Conservation (phyloP, 805 yeast genomes). For the Candida vartiovaarae region DNA sequence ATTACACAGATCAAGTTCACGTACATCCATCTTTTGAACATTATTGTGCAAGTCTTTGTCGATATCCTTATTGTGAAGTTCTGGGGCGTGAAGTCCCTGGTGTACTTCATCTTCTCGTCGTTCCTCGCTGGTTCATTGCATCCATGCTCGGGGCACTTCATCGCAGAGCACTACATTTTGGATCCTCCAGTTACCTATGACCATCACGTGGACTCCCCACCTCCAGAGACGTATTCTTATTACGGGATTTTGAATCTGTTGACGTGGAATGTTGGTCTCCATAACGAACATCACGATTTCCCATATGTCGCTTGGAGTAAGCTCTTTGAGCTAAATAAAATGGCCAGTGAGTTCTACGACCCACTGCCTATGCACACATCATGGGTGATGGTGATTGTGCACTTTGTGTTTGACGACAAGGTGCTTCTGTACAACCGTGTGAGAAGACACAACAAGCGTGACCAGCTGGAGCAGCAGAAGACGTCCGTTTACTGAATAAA, state of each 20-base stretch:
- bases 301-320: slow-evolving; percentile 91
- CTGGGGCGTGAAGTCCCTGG: slow-evolving; percentile 60
- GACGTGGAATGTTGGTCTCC: slow-evolving; percentile 92
- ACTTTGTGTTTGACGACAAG: slow-evolving; percentile 61
- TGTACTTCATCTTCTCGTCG: slow-evolving; percentile 66
- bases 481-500: neutral
- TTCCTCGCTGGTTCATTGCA: slow-evolving; percentile 88
- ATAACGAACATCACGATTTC: slow-evolving; percentile 93
- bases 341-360: slow-evolving; percentile 77
- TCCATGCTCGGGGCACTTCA: slow-evolving; percentile 93
- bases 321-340: slow-evolving; percentile 51
- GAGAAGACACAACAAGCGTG: slow-evolving; percentile 40
- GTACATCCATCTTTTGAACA: slow-evolving; percentile 62
- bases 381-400: slow-evolving; percentile 72
- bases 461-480: slow-evolving; percentile 3
- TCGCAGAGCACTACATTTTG: slow-evolving; percentile 87
- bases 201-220: slow-evolving; percentile 35
- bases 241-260: slow-evolving; percentile 72
- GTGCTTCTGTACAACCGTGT: slow-evolving; percentile 79
- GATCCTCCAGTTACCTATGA: slow-evolving; percentile 39
- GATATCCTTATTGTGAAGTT: slow-evolving; percentile 49
- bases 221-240: slow-evolving; percentile 81
- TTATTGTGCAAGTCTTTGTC: slow-evolving; percentile 46
- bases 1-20: slow-evolving; percentile 72
- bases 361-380: slow-evolving; percentile 71